Percentiles rank a stretch among this genome's conserved stretches.
Conservation (phyloP, 2,329 filamentous ascomycete genomes). For the Stachybotrys echinatus region DNA sequence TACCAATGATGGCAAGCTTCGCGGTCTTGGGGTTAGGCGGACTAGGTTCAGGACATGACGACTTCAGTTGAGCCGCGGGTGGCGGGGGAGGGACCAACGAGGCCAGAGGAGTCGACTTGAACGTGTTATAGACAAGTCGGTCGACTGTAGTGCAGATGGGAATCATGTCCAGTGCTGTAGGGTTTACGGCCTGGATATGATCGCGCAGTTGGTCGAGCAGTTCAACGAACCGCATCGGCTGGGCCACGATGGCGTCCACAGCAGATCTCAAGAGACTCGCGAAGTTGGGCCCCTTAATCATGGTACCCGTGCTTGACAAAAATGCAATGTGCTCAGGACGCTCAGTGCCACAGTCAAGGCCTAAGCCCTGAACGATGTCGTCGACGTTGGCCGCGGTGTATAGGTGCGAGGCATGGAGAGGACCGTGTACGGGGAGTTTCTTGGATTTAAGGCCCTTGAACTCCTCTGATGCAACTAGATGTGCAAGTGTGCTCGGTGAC, state of each 20-base stretch:
- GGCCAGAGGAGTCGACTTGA: conserved; percentile 4
- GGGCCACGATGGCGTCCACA: conserved; percentile 1
- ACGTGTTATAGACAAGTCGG: conserved; percentile 5
- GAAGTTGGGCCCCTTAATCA: neutral
- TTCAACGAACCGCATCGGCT: conserved; percentile 4
- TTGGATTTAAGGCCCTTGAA: conserved; percentile 5
- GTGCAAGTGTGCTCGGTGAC: conserved; percentile 1
- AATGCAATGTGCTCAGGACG: too few relatives aligned
- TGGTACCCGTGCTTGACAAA: neutral
- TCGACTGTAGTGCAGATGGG: conserved; percentile 5
- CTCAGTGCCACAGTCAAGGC: too few relatives aligned
- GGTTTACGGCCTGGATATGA: neutral
- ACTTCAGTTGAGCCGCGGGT: too few relatives aligned
- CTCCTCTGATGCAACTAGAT: conserved; percentile 1
- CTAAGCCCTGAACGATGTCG: neutral
- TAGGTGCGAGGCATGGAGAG: conserved; percentile 6
- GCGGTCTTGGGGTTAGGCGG: too few relatives aligned
- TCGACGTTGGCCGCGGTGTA: conserved; percentile 1
- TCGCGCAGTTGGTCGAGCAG: neutral
- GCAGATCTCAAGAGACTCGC: conserved; percentile 2
- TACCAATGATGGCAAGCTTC: conserved; percentile 76
- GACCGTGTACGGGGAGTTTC: conserved; percentile 3
- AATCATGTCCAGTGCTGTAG: conserved; percentile 2
- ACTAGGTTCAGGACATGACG: too few relatives aligned
- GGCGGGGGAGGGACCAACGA: conserved; percentile 29